A percentile compares a stretch with the other conserved stretches of the same genome.
Conservation (phyloP, 305 asterid species). For the Striga hermonthica region DNA sequence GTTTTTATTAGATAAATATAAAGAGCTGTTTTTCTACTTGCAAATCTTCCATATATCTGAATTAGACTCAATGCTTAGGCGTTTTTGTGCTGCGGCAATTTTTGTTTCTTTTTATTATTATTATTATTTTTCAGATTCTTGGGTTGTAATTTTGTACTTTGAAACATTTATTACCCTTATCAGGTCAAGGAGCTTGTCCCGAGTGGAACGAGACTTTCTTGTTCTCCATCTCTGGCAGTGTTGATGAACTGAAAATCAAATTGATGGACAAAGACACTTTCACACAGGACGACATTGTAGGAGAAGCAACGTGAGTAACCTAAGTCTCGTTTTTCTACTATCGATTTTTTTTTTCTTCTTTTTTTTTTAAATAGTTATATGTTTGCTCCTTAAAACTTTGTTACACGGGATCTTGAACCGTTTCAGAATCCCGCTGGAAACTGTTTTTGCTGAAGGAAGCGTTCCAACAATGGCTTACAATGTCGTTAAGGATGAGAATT, state of each 20-base stretch:
- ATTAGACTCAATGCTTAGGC: background rate
- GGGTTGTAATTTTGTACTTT: background rate
- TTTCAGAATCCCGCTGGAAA: slow-evolving; percentile 55
- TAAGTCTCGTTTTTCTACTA: background rate
- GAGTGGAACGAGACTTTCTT: slow-evolving; percentile 93
- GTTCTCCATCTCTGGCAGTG: slow-evolving; percentile 51
- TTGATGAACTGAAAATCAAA: slow-evolving; percentile 54
- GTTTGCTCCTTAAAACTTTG: background rate
- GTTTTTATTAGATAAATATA: too few relatives aligned
- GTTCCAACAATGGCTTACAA: slow-evolving; percentile 56
- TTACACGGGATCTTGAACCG: slow-evolving; percentile 1
- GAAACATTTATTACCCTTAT: background rate
- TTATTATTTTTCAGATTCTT: background rate
- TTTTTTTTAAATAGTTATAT: background rate
- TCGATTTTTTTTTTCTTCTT: background rate
- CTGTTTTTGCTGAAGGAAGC: slow-evolving; percentile 50
- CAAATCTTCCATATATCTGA: background rate
- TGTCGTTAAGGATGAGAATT: slow-evolving; percentile 55
- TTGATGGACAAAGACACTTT: slow-evolving; percentile 68
- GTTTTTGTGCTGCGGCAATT: background rate
- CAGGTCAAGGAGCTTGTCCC: slow-evolving; percentile 59
- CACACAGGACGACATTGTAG: slow-evolving; percentile 64
- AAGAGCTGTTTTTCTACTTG: too few relatives aligned
- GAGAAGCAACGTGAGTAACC: slow-evolving; percentile 72
- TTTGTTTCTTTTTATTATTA: background rate